Evolutionary conservation across 192 early-diverging fungal species (phyloP).

Genomic region (Linnemannia zychae): DNA sequence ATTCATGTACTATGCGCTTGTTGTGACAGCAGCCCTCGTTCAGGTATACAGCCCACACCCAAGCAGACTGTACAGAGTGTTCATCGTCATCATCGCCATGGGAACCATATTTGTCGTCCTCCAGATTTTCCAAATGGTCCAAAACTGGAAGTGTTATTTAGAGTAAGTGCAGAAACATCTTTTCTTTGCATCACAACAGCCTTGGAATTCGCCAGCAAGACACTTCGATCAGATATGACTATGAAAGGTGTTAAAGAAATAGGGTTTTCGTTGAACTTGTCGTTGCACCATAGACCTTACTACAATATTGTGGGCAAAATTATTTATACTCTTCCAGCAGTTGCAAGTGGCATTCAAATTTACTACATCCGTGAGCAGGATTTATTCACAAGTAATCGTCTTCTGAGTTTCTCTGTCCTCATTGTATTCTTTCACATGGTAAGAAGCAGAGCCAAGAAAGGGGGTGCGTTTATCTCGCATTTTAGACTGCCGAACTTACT

Average conservation of each 20-base stretch:
- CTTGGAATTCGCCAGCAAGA: too few relatives aligned
- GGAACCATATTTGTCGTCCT: conserved; percentile 13
- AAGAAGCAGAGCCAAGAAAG: neutral
- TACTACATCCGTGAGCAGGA: neutral
- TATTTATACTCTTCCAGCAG: conserved; percentile 4
- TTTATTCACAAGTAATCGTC: neutral
- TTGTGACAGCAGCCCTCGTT: neutral
- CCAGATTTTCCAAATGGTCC: conserved; percentile 12
- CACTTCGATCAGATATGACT: too few relatives aligned
- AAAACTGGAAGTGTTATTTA: conserved; percentile 7
- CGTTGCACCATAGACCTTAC: neutral
- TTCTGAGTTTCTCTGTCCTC: conserved; percentile 28
- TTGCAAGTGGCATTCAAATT: conserved; percentile 18
- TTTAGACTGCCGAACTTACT: too few relatives aligned
- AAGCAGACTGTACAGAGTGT: conserved; percentile 4
- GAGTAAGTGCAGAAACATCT: neutral
- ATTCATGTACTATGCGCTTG: conserved; percentile 16
- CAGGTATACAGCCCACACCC: conserved; percentile 16
- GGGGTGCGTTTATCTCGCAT: too few relatives aligned
- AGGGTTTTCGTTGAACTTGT: neutral
- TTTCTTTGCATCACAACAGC: too few relatives aligned
- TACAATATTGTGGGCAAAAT: conserved; percentile 23
- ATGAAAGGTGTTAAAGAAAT: too few relatives aligned
- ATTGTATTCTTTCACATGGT: conserved; percentile 24
- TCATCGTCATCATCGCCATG: conserved; percentile 25